Conservation (phyloP, 345 rosid species). For the Excoecaria agallocha region DNA sequence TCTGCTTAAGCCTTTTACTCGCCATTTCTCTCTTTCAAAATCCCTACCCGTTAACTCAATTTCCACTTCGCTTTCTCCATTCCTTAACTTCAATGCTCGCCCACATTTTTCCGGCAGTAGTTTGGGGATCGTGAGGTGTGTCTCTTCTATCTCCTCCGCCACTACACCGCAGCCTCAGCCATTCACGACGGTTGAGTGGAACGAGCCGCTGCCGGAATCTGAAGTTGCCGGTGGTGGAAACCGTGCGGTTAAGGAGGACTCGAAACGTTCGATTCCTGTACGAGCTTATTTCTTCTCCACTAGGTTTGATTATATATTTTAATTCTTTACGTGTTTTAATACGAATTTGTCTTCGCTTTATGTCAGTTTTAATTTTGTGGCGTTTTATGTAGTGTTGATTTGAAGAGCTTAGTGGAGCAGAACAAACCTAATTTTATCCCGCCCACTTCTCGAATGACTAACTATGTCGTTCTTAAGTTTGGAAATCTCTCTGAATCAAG, state of each 20-base stretch:
- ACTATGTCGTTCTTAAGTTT: constrained; percentile 75
- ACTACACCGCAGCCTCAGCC: constrained; percentile 12
- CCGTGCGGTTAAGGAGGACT: constrained; percentile 30
- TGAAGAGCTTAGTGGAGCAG: constrained; percentile 77
- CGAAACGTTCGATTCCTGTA: constrained; percentile 70
- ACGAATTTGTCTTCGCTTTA: too few species aligned
- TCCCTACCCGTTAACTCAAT: constrained; percentile 11
- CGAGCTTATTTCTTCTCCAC: constrained; percentile 88
- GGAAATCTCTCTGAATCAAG: constrained; percentile 50
- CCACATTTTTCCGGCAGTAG: background rate
- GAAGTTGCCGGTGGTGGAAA: constrained; percentile 16
- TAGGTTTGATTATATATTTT: constrained; percentile 40
- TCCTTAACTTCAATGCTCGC: background rate
- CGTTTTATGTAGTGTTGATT: constrained; percentile 66
- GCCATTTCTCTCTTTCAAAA: constrained; percentile 12
- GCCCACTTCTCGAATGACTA: constrained; percentile 85
- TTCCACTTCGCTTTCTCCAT: background rate
- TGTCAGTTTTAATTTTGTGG: background rate
- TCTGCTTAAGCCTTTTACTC: background rate
- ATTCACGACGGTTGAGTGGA: constrained; percentile 19
- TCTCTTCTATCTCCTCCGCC: constrained; percentile 29
- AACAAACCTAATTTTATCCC: constrained; percentile 81
- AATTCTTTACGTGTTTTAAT: background rate
- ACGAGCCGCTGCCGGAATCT: constrained; percentile 14
- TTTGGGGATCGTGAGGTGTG: constrained; percentile 4